Evolutionary conservation across 1,284 basidiomycete species (phyloP), one percentile per base, ranked within the genome.

Genomic region (Golubevia sp.): DNA sequence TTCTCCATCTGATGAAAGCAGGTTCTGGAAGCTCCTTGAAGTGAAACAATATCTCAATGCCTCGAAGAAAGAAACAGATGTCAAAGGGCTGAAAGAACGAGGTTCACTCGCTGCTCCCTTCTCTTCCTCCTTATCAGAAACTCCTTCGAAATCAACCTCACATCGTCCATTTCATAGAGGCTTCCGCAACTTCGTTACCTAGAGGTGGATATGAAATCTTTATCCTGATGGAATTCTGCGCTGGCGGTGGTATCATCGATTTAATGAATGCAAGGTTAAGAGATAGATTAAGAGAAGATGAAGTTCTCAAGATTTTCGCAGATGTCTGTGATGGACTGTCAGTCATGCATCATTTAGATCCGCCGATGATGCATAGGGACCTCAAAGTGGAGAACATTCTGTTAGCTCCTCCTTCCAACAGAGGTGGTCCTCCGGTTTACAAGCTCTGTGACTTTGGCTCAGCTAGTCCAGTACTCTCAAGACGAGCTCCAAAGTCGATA

Each of bases 371-470:
- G 48, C 97, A 99, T 83, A 92, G 97, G 50, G 97, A 99, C 85
- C 89, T 99, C 80, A 99, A 99, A 85, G 76, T 82, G 13, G 97
- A 99, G 85, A 99, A 99, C 84, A 97, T 99, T 75, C 89, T 99
- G 0, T 85, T 87, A 26, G 92, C 77, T n/a, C 69, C 73, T 11
- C 51, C 65, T 65, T 70, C 69, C 44, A 66, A 64, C 69, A 67
- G 0, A 58, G 62, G 8, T 72, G 90, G 83, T 89, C 89, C 60
- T 89, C 88, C 25, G 84, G 68, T 90, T 1, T 99, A 91, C 88
- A 99, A 99, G 84, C 88, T 99, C 15, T 99, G 97, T 84, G 97
- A 99, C 84, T 99, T 99, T 85, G 97, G 97, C 50, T 97, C 94
- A 25, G 92, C 96, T 2, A 91, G 91, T 0, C 89, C 90, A 1